Evolutionary conservation across 1,284 basidiomycete genomes (phyloP).

Genomic region (Ceratobasidium sp.): DNA sequence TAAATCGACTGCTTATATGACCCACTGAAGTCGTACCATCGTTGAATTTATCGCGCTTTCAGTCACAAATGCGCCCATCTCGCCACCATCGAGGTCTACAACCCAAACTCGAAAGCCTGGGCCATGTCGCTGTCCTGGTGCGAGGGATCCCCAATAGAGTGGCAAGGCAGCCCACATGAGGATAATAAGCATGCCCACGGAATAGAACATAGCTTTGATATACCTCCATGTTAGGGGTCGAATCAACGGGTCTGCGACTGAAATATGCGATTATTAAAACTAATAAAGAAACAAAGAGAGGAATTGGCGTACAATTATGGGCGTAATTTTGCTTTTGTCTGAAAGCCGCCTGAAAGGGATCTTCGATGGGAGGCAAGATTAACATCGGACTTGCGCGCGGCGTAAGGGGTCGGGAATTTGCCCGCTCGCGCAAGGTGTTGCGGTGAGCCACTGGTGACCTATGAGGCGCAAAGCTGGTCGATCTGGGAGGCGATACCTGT

Average conservation of each 20-base stretch:
- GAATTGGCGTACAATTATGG: constrained; percentile 9
- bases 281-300: not conserved
- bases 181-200: constrained; percentile 40
- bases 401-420: constrained; percentile 11
- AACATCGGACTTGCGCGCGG: constrained; percentile 6
- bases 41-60: constrained; percentile 36
- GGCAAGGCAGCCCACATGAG: constrained; percentile 46
- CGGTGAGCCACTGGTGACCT: constrained; percentile 21
- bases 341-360: constrained; percentile 19
- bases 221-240: constrained; percentile 44
- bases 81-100: constrained; percentile 63
- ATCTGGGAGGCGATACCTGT: not conserved
- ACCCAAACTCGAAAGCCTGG: constrained; percentile 61
- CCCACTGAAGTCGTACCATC: constrained; percentile 54
- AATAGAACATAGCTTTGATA: constrained; percentile 44
- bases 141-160: constrained; percentile 48
- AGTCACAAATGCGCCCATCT: constrained; percentile 57
- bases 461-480: not conserved
- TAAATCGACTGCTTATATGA: constrained; percentile 51
- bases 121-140: constrained; percentile 39
- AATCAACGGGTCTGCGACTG: constrained; percentile 45
- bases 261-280: not conserved
- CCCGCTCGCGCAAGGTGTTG: constrained; percentile 23
- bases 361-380: not conserved
- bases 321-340: constrained; percentile 31